Evolutionary conservation across 345 rosid species (phyloP).

Genomic region (Lumnitzera racemosa): DNA sequence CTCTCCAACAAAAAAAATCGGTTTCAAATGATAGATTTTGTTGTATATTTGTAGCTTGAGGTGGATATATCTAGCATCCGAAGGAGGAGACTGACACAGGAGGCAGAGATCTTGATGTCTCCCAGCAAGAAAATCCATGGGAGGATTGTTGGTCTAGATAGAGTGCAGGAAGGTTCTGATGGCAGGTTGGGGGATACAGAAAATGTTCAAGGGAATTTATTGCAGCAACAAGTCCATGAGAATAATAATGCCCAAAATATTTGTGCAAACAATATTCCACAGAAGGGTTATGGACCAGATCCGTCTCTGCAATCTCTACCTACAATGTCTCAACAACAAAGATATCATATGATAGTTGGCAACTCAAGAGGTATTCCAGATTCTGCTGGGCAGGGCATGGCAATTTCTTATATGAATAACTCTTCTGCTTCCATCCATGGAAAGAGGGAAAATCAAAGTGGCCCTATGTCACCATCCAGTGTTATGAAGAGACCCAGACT

Average conservation of each 20-base stretch:
- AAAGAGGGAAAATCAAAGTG: conserved; percentile 73
- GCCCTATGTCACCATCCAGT: conserved; percentile 51
- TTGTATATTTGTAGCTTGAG: conserved; percentile 48
- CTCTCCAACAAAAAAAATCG: background rate
- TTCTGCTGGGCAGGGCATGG: conserved; percentile 63
- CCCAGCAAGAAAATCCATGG: conserved; percentile 58
- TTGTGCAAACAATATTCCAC: conserved; percentile 35
- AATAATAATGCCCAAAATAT: conserved; percentile 50
- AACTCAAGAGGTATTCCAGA: conserved; percentile 55
- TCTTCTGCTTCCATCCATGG: conserved; percentile 44
- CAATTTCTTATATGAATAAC: conserved; percentile 47
- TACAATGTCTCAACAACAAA: conserved; percentile 39
- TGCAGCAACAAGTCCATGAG: conserved; percentile 51
- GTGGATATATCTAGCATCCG: conserved; percentile 49
- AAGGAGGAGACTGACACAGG: conserved; percentile 69
- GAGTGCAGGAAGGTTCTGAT: conserved; percentile 61
- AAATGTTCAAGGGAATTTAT: conserved; percentile 39
- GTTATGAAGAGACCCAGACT: conserved; percentile 56
- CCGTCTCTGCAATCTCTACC: conserved; percentile 40
- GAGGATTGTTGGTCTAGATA: conserved; percentile 69
- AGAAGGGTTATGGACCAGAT: conserved; percentile 51
- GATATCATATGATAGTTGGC: conserved; percentile 49
- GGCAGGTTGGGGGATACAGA: conserved; percentile 39
- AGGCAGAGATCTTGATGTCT: conserved; percentile 50
- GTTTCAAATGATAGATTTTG: background rate